Evolutionary conservation across 2,329 filamentous ascomycete genomes (phyloP).

Genomic region (Cercospora janseana): DNA sequence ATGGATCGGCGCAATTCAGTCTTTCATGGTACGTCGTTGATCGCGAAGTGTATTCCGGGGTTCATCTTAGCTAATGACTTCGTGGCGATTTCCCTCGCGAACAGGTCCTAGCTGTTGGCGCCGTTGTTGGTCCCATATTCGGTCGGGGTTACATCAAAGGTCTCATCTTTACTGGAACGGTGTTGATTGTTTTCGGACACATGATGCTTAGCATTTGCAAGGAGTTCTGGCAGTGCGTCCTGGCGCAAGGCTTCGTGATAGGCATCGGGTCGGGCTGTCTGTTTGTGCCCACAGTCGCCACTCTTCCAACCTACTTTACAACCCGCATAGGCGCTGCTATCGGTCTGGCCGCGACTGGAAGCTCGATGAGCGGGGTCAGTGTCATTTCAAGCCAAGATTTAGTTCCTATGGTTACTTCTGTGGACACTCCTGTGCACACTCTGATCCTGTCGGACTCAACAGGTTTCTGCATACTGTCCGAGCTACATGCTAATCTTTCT

Average conservation of each 20-base stretch:
- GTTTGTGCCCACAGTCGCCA: conserved; percentile 13
- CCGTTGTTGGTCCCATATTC: conserved; percentile 10
- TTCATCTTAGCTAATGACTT: conserved; percentile 61
- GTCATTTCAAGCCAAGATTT: too few relatives aligned
- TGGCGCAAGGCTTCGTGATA: conserved; percentile 16
- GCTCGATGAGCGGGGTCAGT: conserved; percentile 55
- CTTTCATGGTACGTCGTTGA: conserved; percentile 52
- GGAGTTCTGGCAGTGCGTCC: conserved; percentile 13
- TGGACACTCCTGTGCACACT: too few relatives aligned
- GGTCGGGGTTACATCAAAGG: conserved; percentile 17
- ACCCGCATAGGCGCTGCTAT: conserved; percentile 45
- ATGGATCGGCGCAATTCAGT: conserved; percentile 52
- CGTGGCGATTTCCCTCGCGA: too few relatives aligned
- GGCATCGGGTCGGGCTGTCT: conserved; percentile 14
- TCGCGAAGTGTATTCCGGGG: conserved; percentile 57
- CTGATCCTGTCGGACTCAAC: too few relatives aligned
- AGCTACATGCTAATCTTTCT: too few relatives aligned
- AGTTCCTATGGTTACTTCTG: too few relatives aligned
- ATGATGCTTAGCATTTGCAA: conserved; percentile 17
- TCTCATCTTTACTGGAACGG: conserved; percentile 6
- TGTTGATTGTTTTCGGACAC: conserved; percentile 15
- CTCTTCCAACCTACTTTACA: conserved; percentile 32
- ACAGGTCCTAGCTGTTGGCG: conserved; percentile 33
- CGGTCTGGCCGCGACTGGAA: conserved; percentile 58
- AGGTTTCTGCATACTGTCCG: too few relatives aligned